Evolutionary conservation across 495 filamentous ascomycete species (phyloP).

Genomic region (Massariosphaeria phaeospora): DNA sequence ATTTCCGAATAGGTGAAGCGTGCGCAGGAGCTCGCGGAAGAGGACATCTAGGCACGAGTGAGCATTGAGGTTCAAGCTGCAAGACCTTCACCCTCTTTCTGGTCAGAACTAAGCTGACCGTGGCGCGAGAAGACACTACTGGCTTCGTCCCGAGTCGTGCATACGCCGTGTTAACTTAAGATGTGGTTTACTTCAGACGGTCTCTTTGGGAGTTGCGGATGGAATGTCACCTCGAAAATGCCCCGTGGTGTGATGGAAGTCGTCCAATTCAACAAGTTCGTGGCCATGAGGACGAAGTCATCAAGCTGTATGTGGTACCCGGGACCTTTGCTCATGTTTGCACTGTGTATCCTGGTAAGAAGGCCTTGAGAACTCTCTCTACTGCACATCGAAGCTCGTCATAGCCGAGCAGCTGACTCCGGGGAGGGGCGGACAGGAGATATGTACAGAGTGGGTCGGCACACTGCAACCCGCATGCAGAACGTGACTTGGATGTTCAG

Average conservation of each 20-base stretch:
- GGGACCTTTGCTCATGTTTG: no score
- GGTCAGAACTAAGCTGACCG: neutral
- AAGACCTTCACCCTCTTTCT: constrained; percentile 3
- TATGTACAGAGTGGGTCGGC: neutral
- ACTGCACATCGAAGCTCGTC: neutral
- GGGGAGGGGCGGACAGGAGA: neutral
- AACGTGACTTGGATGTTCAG: neutral
- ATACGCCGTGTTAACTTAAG: no score
- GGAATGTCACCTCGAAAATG: neutral
- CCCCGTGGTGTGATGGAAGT: neutral
- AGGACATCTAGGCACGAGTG: neutral
- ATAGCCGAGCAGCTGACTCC: neutral
- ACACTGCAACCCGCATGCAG: no score
- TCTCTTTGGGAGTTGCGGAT: neutral
- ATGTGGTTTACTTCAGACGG: neutral
- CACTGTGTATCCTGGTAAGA: no score
- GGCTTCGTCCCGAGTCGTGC: neutral
- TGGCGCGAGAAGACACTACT: constrained; percentile 6
- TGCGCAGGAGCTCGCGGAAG: constrained; percentile 16
- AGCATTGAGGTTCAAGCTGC: neutral
- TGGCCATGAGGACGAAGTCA: no score
- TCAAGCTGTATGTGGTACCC: no score
- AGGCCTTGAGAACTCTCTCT: no score
- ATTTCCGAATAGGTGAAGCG: constrained; percentile 14
- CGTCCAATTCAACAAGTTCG: no score